Percentiles rank a stretch among this genome's conserved stretches.
These are phyloP conservation scores for Capsicum baccatum DNA, from an alignment of 257 asterid genomes.

Conservation along the genomic window DNA sequence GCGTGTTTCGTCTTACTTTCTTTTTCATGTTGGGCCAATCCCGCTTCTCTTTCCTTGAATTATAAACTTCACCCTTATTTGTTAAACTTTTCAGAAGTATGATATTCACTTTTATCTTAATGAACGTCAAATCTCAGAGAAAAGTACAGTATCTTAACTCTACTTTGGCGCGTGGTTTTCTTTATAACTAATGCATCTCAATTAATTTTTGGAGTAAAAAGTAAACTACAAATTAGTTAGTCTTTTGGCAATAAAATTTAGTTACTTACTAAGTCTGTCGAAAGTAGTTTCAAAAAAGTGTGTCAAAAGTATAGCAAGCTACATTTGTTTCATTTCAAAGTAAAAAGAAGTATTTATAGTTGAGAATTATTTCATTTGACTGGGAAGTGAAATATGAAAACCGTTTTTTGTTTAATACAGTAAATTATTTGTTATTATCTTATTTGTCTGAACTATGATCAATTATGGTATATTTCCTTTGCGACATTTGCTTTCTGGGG, in stretches of 20 bases:
- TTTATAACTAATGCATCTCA: not conserved
- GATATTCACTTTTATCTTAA: slow-evolving; percentile 24
- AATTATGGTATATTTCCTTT: slow-evolving; percentile 1
- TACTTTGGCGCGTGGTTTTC: slow-evolving; percentile 3
- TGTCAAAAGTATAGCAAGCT: not conserved
- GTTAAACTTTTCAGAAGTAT: slow-evolving; percentile 6
- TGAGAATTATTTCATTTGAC: not conserved
- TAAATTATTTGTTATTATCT: not conserved
- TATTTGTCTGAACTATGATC: not conserved
- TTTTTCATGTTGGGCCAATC: slow-evolving; percentile 15
- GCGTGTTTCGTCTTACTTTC: slow-evolving; percentile 9
- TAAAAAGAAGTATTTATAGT: slow-evolving; percentile 19
- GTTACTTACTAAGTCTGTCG: not conserved
- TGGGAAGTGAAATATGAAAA: slow-evolving; percentile 19
- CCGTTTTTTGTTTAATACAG: not conserved
- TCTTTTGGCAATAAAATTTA: not conserved
- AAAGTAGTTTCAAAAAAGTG: not conserved
- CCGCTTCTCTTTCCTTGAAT: not conserved
- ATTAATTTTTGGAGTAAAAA: slow-evolving; percentile 18
- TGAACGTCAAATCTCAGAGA: not conserved
- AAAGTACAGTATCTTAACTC: not conserved
- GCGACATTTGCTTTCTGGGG: not conserved
- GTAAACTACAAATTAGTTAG: not conserved
- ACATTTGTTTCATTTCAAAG: slow-evolving; percentile 1
- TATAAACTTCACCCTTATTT: slow-evolving; percentile 6